Evolutionary conservation across 441 rosid species (phyloP).

Genomic region (Corymbia citriodora): DNA sequence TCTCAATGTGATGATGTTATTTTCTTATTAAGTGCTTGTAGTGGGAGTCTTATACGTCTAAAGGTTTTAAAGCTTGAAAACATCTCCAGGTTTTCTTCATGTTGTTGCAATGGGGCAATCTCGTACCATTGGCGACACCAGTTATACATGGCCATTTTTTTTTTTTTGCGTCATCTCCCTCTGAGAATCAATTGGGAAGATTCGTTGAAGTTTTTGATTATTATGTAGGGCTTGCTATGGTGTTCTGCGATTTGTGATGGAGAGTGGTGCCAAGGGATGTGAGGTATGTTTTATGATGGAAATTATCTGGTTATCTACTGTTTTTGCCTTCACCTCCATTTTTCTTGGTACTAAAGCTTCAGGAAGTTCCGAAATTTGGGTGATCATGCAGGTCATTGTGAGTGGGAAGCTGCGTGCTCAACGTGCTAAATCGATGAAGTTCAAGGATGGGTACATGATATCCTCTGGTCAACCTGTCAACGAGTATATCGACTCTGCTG

Average conservation of each 20-base stretch:
- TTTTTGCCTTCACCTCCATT: background rate
- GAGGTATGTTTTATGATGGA: constrained; percentile 26
- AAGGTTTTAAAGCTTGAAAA: background rate
- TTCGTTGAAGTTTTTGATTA: background rate
- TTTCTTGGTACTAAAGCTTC: background rate
- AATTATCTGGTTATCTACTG: background rate
- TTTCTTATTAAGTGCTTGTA: background rate
- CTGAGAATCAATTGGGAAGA: background rate
- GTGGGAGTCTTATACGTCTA: background rate
- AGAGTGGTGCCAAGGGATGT: constrained; percentile 72
- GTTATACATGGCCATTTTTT: background rate
- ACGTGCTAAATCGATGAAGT: constrained; percentile 49
- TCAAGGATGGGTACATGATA: constrained; percentile 77
- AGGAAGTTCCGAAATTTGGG: background rate
- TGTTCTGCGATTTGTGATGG: constrained; percentile 65
- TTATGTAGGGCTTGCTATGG: constrained; percentile 53
- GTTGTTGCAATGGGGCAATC: background rate
- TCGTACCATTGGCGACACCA: background rate
- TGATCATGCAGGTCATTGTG: constrained; percentile 1
- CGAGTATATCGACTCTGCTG: constrained; percentile 50
- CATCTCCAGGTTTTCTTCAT: background rate
- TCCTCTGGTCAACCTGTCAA: constrained; percentile 74
- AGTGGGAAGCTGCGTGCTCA: constrained; percentile 12
- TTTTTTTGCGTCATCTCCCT: background rate
- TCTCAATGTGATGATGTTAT: background rate